Evolutionary conservation across 2,329 filamentous ascomycete species (phyloP).

Genomic region (Chaetomiaceae sp.): DNA sequence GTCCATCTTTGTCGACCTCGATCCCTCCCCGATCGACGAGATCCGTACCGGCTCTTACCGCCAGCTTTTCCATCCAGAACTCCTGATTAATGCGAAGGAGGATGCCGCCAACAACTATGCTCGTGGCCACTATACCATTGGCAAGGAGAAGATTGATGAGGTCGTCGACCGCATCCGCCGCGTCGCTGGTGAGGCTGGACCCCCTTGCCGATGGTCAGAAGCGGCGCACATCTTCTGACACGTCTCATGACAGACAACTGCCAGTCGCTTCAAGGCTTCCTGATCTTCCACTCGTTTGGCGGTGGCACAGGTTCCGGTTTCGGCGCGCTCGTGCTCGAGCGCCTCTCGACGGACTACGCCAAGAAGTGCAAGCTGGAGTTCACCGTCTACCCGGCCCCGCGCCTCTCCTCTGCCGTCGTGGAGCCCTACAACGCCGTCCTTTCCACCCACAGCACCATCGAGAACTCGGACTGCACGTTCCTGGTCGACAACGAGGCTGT

Average conservation of each 20-base stretch:
- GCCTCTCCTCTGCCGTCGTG: slow-evolving; percentile 63
- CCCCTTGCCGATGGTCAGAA: neutral
- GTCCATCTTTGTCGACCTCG: slow-evolving; percentile 66
- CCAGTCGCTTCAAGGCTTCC: slow-evolving; percentile 64
- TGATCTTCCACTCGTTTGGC: slow-evolving; percentile 70
- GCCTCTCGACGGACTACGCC: slow-evolving; percentile 65
- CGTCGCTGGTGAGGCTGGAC: slow-evolving; percentile 53
- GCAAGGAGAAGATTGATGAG: slow-evolving; percentile 68
- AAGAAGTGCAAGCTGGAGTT: slow-evolving; percentile 76
- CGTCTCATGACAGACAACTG: slow-evolving; percentile 53
- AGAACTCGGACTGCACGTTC: slow-evolving; percentile 76
- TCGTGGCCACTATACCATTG: slow-evolving; percentile 69
- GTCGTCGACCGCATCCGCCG: slow-evolving; percentile 66
- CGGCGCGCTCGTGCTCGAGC: slow-evolving; percentile 65
- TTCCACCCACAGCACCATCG: slow-evolving; percentile 68
- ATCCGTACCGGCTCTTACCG: slow-evolving; percentile 63
- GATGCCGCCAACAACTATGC: slow-evolving; percentile 75
- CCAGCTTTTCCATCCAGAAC: slow-evolving; percentile 66
- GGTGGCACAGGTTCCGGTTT: slow-evolving; percentile 69
- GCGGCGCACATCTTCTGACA: slow-evolving; percentile 14
- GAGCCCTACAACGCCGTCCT: slow-evolving; percentile 71
- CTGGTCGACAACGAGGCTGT: slow-evolving; percentile 70
- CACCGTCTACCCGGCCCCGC: slow-evolving; percentile 64
- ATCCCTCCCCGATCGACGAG: slow-evolving; percentile 68
- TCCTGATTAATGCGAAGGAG: slow-evolving; percentile 67